Evolutionary conservation across 345 rosid genomes (phyloP).

Genomic region (Rhodomyrtus tomentosa): DNA sequence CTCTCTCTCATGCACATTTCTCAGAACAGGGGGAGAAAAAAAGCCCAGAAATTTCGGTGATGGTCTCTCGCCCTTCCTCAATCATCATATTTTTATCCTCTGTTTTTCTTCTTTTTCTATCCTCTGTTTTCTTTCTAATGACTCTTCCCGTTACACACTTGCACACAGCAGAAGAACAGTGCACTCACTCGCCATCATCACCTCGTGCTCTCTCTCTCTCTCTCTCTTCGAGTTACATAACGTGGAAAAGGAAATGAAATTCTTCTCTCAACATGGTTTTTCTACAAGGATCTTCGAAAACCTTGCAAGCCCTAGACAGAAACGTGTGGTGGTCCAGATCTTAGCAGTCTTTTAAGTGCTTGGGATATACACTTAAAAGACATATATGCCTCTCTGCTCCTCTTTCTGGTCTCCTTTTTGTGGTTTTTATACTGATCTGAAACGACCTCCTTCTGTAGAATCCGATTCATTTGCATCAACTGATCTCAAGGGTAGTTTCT

Average conservation of each 20-base stretch:
- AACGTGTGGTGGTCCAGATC: background rate
- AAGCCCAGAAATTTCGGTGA: conserved; percentile 10
- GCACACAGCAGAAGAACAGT: background rate
- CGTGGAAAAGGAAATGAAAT: background rate
- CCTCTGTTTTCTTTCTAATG: background rate
- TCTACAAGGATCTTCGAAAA: background rate
- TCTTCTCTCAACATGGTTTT: background rate
- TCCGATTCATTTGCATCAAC: background rate
- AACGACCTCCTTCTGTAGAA: background rate
- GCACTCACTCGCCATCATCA: background rate
- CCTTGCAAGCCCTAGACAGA: background rate
- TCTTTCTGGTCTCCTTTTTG: background rate
- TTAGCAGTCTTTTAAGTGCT: background rate
- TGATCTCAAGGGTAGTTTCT: background rate
- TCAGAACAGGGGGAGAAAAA: conserved; percentile 1
- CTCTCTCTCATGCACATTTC: conserved; percentile 5
- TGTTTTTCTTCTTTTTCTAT: conserved; percentile 1
- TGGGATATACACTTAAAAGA: background rate
- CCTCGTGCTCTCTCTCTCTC: background rate
- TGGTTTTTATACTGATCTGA: background rate
- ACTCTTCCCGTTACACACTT: background rate
- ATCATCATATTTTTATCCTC: background rate
- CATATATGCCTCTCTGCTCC: background rate
- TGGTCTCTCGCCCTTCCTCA: background rate
- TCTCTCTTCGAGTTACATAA: background rate